Evolutionary conservation across 805 yeast species (phyloP), one percentile per base, ranked within the genome.

Genomic region (Barnettozyma sucrosica): DNA sequence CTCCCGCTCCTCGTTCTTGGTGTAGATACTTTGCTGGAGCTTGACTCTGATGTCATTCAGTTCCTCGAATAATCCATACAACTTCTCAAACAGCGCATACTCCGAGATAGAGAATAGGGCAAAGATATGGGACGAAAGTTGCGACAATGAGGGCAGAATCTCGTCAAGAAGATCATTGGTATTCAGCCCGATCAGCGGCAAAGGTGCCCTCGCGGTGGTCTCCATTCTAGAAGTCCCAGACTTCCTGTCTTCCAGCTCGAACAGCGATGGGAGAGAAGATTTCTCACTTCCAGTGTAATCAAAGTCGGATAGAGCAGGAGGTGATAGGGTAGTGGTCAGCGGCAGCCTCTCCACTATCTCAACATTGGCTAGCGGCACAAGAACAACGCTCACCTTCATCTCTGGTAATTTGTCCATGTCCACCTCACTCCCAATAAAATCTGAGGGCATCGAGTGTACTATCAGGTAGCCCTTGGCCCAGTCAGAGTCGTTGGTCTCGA

Each of bases 391-490:
- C 36, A 76, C 65, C 43, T 72, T 74, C 46, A 71, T 67, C 37
- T 77, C 81, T 0, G 89, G 89, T 45, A 85, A 67, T 46, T 77
- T 78, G 45, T 83, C 86, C 53, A 80, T 69, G 53, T 79, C 76
- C 24, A 79, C 75, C 1, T 67, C 60, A 47, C 80, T 73, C 13
- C 85, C 79, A 33, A 82, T 75, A 63, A 80, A 84, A 59, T 83
- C 88, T 28, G 79, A 73, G 1, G 92, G 92, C 46, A 80, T 67
- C 7, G 95, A 90, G 49, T 80, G 75, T 34, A 83, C 69, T 32
- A 84, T 67, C 4, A 79, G 72, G 63, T 89, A 88, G 11, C 89
- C 96, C 55, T 96, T 73, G 21, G 81, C 88, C 96, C 96, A 89
- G 51, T 75, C 75, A 19, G 72, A 71, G 36, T 67, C 64, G 63